Percentiles rank a stretch among this genome's conserved stretches.
These are phyloP conservation scores for Salix viminalis DNA, from an alignment of 345 rosid genomes.

Conservation along the genomic window DNA sequence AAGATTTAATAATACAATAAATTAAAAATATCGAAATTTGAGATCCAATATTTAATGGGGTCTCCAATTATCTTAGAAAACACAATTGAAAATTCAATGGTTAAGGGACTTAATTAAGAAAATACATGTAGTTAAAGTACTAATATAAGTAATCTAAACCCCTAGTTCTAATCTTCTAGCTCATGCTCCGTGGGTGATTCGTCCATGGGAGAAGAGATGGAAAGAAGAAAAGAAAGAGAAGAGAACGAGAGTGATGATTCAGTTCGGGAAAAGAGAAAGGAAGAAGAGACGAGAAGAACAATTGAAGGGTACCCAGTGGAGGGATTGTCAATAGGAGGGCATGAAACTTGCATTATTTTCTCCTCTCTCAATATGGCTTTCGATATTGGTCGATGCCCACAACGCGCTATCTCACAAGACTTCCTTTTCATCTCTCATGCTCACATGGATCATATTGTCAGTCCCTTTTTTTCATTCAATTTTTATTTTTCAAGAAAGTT, in stretches of 20 bases:
- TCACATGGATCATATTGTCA: conserved; percentile 94
- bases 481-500: not conserved
- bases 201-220: too few species aligned
- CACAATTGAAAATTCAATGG: too few species aligned
- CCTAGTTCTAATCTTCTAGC: too few species aligned
- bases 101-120: too few species aligned
- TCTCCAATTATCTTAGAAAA: too few species aligned
- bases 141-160: too few species aligned
- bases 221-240: too few species aligned
- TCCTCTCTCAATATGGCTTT: conserved; percentile 75
- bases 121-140: too few species aligned
- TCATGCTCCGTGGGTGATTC: too few species aligned
- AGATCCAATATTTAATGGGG: too few species aligned
- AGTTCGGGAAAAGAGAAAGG: not conserved
- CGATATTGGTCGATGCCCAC: conserved; percentile 93
- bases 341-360: conserved; percentile 86
- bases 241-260: not conserved
- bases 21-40: too few species aligned
- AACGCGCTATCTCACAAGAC: conserved; percentile 80
- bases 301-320: conserved; percentile 72
- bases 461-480: conserved; percentile 11
- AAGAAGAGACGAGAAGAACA: conserved; percentile 13
- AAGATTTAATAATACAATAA: too few species aligned
- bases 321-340: conserved; percentile 91
- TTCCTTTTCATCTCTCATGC: conserved; percentile 91